phyloP scores from a whole-genome alignment of 2,329 filamentous ascomycete genomes.

The Verticillium nubilum region DNA sequence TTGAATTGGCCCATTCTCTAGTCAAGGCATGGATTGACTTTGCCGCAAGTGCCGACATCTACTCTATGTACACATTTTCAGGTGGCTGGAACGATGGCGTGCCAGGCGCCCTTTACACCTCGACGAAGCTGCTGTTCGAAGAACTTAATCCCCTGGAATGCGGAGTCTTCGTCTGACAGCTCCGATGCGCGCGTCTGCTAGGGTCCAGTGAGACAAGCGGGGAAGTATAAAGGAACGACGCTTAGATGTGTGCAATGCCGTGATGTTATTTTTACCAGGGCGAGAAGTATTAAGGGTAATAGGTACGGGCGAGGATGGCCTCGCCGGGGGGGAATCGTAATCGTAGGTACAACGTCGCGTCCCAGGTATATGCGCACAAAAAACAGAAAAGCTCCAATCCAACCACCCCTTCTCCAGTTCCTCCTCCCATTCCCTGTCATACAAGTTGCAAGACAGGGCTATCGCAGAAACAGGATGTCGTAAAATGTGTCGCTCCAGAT shows the following conservation, averaged over 20 bases:
- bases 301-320: conserved; percentile 1
- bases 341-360: conserved; percentile 3
- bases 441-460: background rate
- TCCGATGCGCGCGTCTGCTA: background rate
- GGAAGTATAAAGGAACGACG: background rate
- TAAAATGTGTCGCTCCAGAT: background rate
- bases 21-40: too few species aligned
- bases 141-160: background rate
- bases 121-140: too few species aligned
- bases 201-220: background rate
- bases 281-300: conserved; percentile 3
- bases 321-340: conserved; percentile 1
- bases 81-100: too few species aligned
- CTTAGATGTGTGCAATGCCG: conserved; percentile 10
- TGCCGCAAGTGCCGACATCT: too few species aligned
- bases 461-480: conserved; percentile 1
- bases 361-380: background rate
- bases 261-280: conserved; percentile 3
- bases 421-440: background rate
- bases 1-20: too few species aligned
- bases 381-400: background rate
- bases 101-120: too few species aligned
- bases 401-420: background rate
- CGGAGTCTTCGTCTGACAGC: background rate
- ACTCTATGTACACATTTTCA: too few species aligned